Percentiles rank a stretch among this genome's conserved stretches.
Evolutionary conservation across 164 flowering plant genomes (phyloP).

Genomic region (Nymphaea colorata): DNA sequence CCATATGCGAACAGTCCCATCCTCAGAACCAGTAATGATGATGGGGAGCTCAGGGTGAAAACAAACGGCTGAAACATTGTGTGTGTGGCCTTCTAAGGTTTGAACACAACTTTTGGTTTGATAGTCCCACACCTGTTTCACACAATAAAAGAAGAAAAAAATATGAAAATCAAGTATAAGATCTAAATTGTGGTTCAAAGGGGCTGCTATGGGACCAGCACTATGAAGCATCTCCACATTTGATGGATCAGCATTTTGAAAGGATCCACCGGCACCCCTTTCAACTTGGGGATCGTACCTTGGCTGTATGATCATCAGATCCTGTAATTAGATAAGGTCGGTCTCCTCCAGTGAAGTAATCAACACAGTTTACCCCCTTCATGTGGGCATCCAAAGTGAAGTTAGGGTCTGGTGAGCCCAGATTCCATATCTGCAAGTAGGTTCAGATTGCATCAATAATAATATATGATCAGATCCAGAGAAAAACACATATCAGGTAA

Average conservation of each 20-base stretch:
- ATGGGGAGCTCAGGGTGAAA: slow-evolving; percentile 96
- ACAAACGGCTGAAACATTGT: slow-evolving; percentile 17
- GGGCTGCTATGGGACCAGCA: no score
- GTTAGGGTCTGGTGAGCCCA: slow-evolving; percentile 85
- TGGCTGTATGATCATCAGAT: slow-evolving; percentile 96
- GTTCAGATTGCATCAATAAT: not conserved
- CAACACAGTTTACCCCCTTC: slow-evolving; percentile 97
- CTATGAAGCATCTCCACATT: no score
- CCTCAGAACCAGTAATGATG: slow-evolving; percentile 91
- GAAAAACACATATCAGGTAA: not conserved
- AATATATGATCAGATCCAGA: not conserved
- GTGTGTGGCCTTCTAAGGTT: slow-evolving; percentile 90
- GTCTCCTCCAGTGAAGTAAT: slow-evolving; percentile 87
- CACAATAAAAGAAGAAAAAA: not conserved
- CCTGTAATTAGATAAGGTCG: slow-evolving; percentile 85
- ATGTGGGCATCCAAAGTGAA: slow-evolving; percentile 81
- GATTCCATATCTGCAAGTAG: slow-evolving; percentile 75
- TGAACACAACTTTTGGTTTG: slow-evolving; percentile 90
- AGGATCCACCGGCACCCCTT: no score
- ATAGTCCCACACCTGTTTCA: slow-evolving; percentile 86
- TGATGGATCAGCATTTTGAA: no score
- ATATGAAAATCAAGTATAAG: no score
- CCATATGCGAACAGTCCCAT: slow-evolving; percentile 92
- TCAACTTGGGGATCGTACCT: slow-evolving; percentile 28
- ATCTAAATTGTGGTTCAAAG: no score